Evolutionary conservation across 2,329 filamentous ascomycete species (phyloP), one percentile per base, ranked within the genome.

Genomic region (Penicillium sp.): DNA sequence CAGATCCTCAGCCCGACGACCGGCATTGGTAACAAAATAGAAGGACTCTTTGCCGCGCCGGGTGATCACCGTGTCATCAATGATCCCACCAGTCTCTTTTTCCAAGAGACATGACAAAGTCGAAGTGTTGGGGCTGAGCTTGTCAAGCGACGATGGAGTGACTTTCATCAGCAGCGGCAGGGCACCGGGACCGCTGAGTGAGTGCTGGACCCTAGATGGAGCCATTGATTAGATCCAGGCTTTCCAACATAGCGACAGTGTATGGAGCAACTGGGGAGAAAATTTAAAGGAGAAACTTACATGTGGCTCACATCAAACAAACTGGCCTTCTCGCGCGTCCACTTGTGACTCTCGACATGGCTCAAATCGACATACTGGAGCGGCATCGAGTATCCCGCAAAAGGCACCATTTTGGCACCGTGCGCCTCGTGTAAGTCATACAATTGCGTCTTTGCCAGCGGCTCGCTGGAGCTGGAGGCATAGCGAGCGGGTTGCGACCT

Each of bases 251-350:
- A 18, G 12, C 27, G 4, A 1, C 27, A 2, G 26, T 8, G 4
- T 8, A 9, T 9, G 5, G 25, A 2, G 18, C 18, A 18, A 18
- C 18, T 3, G 18, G 18, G 18, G 18, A 18, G 18, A 18, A n/a
- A n/a, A 3, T 9, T 7, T 7, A 8, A 5, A 9, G 12, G 27
- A n/a, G 12, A 28, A 12, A 64, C 71, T 54, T 85, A 90, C 91
- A 97, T 97, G 74, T 97, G 93, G 67, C 86, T 86, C 46, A 97
- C 93, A 70, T 98, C 93, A 65, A 98, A 98, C 55, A 98, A 74
- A 55, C 90, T 95, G 49, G 88, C 86, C 70, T 90, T 86, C 60
- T 83, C 79, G 46, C 93, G 83, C 12, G 93, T 97, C 79, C 91
- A 96, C 61, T 83, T 79, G 75, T 97, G 93, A 45, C 89, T 95